Evolutionary conservation across 2,329 filamentous ascomycete species (phyloP).

Genomic region (Hypoxylon sp.): DNA sequence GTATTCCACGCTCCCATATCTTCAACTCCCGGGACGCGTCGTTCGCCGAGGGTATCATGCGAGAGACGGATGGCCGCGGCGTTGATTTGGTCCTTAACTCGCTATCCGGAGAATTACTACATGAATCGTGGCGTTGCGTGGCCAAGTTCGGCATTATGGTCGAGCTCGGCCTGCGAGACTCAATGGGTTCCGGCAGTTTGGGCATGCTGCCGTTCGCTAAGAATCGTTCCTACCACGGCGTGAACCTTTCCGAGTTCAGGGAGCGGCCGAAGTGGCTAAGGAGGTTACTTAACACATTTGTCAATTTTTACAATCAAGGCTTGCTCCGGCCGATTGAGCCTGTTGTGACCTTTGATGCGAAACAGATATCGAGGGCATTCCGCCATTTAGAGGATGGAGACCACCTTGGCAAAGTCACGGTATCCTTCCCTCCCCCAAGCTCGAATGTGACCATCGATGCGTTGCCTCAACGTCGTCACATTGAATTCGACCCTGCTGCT

Average conservation of each 20-base stretch:
- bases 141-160: slow-evolving; percentile 62
- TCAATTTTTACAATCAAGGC: slow-evolving; percentile 36
- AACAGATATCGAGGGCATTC: slow-evolving; percentile 55
- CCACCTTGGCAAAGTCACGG: slow-evolving; percentile 61
- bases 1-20: slow-evolving; percentile 40
- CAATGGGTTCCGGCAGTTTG: slow-evolving; percentile 58
- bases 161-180: slow-evolving; percentile 63
- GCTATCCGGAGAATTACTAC: slow-evolving; percentile 59
- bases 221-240: slow-evolving; percentile 55
- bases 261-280: slow-evolving; percentile 38
- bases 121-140: slow-evolving; percentile 61
- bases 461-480: slow-evolving; percentile 28
- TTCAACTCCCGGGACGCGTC: slow-evolving; percentile 42
- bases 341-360: slow-evolving; percentile 47
- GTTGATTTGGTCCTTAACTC: slow-evolving; percentile 58
- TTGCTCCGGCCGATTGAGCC: slow-evolving; percentile 40
- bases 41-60: slow-evolving; percentile 41
- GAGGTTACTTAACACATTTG: slow-evolving; percentile 35
- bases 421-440: slow-evolving; percentile 46
- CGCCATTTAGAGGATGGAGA: slow-evolving; percentile 58
- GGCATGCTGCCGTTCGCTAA: slow-evolving; percentile 62
- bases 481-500: slow-evolving; percentile 36
- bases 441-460: slow-evolving; percentile 16
- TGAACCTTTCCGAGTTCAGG: slow-evolving; percentile 54
- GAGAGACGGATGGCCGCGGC: slow-evolving; percentile 39